Conservation (phyloP, 1,284 basidiomycete genomes). For the Phlebopus sp. region DNA sequence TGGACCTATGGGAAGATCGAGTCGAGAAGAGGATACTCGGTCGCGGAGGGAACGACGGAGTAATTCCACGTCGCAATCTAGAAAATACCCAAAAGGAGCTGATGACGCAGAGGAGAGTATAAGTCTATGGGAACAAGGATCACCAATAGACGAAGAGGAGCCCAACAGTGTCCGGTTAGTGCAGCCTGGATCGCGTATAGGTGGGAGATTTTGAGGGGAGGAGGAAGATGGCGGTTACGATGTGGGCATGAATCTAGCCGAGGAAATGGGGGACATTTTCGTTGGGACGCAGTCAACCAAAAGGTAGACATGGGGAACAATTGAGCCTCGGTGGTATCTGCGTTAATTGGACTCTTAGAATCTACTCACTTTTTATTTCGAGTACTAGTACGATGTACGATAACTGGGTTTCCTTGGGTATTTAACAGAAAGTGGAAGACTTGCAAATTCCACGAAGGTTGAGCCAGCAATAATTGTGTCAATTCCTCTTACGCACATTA, state of each 20-base stretch:
- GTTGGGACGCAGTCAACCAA: too few relatives aligned
- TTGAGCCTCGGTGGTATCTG: too few relatives aligned
- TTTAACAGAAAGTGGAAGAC: too few relatives aligned
- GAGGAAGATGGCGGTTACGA: background rate
- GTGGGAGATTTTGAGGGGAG: constrained; percentile 18
- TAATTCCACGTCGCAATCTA: constrained; percentile 25
- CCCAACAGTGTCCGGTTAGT: constrained; percentile 23
- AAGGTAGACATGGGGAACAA: too few relatives aligned
- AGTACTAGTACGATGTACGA: background rate
- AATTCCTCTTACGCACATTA: background rate
- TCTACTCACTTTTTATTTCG: background rate
- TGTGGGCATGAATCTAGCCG: background rate
- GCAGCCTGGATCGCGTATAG: constrained; percentile 8
- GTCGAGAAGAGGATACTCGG: background rate
- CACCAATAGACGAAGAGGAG: constrained; percentile 21
- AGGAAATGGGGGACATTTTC: too few relatives aligned
- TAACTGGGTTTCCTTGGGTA: background rate
- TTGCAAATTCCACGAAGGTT: too few relatives aligned
- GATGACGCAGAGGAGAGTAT: constrained; percentile 29
- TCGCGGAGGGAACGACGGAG: constrained; percentile 17
- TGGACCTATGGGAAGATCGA: background rate
- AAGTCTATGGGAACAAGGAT: constrained; percentile 23
- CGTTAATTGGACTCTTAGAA: background rate
- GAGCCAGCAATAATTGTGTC: too few relatives aligned
- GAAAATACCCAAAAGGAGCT: constrained; percentile 26